Evolutionary conservation across 345 rosid genomes (phyloP), one percentile per base, ranked within the genome.

Genomic region (Brassica carinata): DNA sequence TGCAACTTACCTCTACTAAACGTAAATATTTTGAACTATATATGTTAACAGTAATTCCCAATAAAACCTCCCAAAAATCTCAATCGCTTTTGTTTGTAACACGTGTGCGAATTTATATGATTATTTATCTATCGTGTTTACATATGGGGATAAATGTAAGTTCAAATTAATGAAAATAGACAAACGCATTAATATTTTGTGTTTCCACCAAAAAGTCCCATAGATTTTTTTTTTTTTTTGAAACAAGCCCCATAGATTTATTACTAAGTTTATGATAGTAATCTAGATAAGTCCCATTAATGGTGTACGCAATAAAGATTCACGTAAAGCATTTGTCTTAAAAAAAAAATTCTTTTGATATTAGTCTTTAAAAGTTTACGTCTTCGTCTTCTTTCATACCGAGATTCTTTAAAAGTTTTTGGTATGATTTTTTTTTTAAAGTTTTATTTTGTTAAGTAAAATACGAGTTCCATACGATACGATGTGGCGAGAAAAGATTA

Each of bases 1-100:
- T 86, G 90, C 87, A 82, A 72, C 48, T 30, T 79, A 79, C 36
- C 74, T 83, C 83, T 76, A 34, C 85, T 71, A 76, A 85, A 74
- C 62, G 36, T 51, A 13, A 27, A 10, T 33, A 58, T 67, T 43
- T 15, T 55, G 13, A 57, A 34, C 33, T 18, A 11, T 13, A 15
- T 17, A 9, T 17, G 53, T 33, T 31, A 58, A 0, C 45, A 26
- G 18, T 11, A 45, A 45, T 51, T 70, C 38, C 7, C 10, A 23
- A 40, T 19, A 11, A 40, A 19, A 11, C 17, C 31, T 15, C 23
- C 69, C 31, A 17, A 29, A 36, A 67, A 40, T 19, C 17, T 40
- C 10, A 40, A 40, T 10, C 59, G 58, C 58, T 26, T 69, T 43
- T 69, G 14, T 13, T 23, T 43, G 17, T 14, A 48, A 34, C 71